Conservation (phyloP, 345 rosid genomes). For the Schrenkiella parvula region DNA sequence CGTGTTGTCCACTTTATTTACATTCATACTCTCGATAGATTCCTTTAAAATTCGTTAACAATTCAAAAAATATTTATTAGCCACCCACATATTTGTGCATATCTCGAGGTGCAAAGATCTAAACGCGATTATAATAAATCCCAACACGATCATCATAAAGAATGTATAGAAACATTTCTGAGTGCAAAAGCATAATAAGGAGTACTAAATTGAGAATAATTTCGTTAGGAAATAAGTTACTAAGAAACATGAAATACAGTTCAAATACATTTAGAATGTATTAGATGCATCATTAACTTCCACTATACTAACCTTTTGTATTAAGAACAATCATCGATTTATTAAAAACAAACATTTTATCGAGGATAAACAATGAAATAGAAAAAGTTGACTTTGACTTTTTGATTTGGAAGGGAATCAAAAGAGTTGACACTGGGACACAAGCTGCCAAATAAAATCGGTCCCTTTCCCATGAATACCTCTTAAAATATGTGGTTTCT, state of each 20-base stretch:
- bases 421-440: background rate
- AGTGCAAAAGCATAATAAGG: background rate
- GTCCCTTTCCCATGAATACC: background rate
- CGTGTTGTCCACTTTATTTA: constrained; percentile 2
- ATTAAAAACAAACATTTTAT: background rate
- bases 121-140: background rate
- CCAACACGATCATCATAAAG: background rate
- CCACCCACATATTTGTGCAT: background rate
- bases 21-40: background rate
- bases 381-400: constrained; percentile 21
- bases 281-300: background rate
- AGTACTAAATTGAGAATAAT: too few species aligned
- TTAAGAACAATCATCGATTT: background rate
- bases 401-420: constrained; percentile 17
- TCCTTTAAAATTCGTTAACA: background rate
- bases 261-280: background rate
- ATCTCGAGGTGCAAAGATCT: background rate
- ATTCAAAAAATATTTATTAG: background rate
- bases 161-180: background rate
- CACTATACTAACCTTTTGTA: background rate
- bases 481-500: background rate
- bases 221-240: too few species aligned
- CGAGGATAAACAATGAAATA: background rate
- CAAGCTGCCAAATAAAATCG: background rate
- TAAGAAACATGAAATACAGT: too few species aligned